phyloP scores from a whole-genome alignment of 257 asterid species.

The Nicotiana tabacum region DNA sequence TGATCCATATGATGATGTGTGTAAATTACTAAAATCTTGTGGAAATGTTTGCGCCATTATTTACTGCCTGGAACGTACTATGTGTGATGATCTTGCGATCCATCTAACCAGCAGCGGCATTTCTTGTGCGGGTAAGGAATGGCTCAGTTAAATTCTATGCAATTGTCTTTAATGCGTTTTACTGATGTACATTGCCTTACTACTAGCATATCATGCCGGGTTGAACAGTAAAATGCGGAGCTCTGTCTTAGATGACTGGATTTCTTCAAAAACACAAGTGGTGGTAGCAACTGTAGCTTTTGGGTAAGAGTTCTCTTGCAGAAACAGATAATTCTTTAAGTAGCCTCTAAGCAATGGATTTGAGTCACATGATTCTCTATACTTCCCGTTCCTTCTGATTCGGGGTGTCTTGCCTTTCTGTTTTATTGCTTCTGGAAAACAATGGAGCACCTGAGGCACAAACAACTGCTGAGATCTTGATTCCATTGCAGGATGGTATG shows the following conservation, averaged over 20 bases:
- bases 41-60: conserved; percentile 82
- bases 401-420: conserved; percentile 19
- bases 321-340: not conserved
- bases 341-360: not conserved
- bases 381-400: conserved; percentile 11
- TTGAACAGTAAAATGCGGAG: conserved; percentile 73
- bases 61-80: conserved; percentile 90
- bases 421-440: conserved; percentile 26
- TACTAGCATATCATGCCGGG: conserved; percentile 93
- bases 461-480: conserved; percentile 32
- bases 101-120: conserved; percentile 64
- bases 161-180: conserved; percentile 16
- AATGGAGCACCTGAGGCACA: conserved; percentile 40
- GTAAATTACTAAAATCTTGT: conserved; percentile 67
- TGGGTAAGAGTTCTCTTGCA: conserved; percentile 53
- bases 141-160: conserved; percentile 2
- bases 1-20: conserved; percentile 74
- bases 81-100: conserved; percentile 80
- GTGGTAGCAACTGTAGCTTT: conserved; percentile 97
- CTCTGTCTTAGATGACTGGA: conserved; percentile 85
- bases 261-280: conserved; percentile 84
- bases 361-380: not conserved
- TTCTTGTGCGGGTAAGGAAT: conserved; percentile 75
- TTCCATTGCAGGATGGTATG: conserved; percentile 88
- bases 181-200: conserved; percentile 15